Evolutionary conservation across 495 filamentous ascomycete genomes (phyloP).

Genomic region (Xylaria telfairii): DNA sequence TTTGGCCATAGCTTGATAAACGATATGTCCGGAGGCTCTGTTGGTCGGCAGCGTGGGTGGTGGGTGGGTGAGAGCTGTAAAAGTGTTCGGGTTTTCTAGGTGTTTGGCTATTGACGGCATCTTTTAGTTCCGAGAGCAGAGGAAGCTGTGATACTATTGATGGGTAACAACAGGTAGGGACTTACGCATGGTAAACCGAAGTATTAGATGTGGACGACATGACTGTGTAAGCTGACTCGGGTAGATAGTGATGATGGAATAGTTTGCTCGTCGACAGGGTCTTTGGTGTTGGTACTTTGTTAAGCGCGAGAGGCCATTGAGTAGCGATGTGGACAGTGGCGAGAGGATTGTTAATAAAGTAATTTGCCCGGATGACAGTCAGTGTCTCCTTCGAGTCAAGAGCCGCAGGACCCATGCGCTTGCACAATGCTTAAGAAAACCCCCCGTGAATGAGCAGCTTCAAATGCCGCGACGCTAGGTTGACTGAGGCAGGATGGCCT

Average conservation of each 20-base stretch:
- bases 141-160: not conserved
- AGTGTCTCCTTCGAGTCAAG: not conserved
- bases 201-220: conserved; percentile 11
- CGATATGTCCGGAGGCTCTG: conserved; percentile 12
- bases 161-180: not conserved
- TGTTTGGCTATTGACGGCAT: not conserved
- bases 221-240: not conserved
- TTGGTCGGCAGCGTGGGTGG: conserved; percentile 8
- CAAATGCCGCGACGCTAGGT: not conserved
- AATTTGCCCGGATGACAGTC: not conserved
- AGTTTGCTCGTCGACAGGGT: not conserved
- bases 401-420: not conserved
- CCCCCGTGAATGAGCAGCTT: not conserved
- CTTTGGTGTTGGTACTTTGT: not conserved
- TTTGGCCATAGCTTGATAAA: conserved; percentile 9
- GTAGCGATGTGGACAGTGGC: not conserved
- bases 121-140: not conserved
- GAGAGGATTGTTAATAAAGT: not conserved
- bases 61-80: conserved; percentile 20
- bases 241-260: not conserved
- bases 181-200: conserved; percentile 7
- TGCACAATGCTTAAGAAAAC: not conserved
- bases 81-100: conserved; percentile 2
- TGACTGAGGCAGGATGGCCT: not conserved
- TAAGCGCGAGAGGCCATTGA: not conserved